phyloP scores from a whole-genome alignment of 495 filamentous ascomycete species.

The Lasiosphaeriaceae sp. region DNA sequence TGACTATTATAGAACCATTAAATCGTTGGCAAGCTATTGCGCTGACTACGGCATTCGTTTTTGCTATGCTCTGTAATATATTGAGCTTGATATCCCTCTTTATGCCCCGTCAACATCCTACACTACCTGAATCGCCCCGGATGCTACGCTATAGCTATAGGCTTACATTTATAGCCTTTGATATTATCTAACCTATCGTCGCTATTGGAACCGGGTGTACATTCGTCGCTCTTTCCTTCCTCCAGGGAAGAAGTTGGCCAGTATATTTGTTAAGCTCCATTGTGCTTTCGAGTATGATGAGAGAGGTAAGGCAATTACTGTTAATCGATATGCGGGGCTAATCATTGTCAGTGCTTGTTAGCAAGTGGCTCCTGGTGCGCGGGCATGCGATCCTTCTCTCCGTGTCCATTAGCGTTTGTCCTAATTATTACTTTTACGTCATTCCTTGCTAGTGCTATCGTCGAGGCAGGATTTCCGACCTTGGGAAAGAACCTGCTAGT shows the following conservation, averaged over 20 bases:
- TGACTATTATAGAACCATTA: no score
- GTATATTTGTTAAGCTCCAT: not conserved
- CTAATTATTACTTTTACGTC: not conserved
- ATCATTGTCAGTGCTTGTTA: not conserved
- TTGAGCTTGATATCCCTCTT: conserved; percentile 32
- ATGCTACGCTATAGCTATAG: no score
- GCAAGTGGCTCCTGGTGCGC: not conserved
- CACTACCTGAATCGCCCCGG: no score
- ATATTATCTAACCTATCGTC: not conserved
- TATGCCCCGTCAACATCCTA: no score
- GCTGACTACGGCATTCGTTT: no score
- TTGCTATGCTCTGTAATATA: no score
- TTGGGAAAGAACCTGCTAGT: not conserved
- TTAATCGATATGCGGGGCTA: not conserved
- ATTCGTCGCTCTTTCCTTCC: not conserved
- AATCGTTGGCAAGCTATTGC: no score
- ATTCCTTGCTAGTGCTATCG: not conserved
- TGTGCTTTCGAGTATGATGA: not conserved
- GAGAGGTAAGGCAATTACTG: not conserved
- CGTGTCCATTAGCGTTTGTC: not conserved
- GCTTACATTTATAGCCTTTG: not conserved
- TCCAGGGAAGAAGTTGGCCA: not conserved
- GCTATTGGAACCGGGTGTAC: not conserved
- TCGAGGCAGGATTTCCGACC: not conserved
- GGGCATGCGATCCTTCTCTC: not conserved